Evolutionary conservation across 192 early-diverging fungal genomes (phyloP).

Genomic region (Diversispora epigaea): DNA sequence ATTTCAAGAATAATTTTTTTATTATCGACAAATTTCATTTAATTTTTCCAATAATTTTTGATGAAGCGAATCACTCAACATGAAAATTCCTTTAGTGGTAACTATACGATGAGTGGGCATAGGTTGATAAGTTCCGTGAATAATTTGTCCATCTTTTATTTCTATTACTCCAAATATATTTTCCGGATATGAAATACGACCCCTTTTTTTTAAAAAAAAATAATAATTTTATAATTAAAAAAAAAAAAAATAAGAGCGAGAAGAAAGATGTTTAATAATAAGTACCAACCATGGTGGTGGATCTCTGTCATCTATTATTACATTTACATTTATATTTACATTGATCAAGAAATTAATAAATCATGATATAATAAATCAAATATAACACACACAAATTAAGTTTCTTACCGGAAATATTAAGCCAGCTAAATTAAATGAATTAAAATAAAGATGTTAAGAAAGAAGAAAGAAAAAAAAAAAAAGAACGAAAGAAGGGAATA

Average conservation of each 20-base stretch:
- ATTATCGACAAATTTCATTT: neutral
- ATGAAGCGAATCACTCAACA: slow-evolving; percentile 51
- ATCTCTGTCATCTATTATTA: neutral
- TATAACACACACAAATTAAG: neutral
- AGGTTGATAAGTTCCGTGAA: slow-evolving; percentile 49
- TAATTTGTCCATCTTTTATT: slow-evolving; percentile 49
- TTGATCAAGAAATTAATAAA: neutral
- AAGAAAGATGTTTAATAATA: neutral
- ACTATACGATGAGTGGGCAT: slow-evolving; percentile 61
- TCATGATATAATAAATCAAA: neutral
- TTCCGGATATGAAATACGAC: slow-evolving; percentile 56
- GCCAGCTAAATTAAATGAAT: neutral
- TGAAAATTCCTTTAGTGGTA: slow-evolving; percentile 52
- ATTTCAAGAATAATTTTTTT: too few species aligned
- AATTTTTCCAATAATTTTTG: slow-evolving; percentile 23
- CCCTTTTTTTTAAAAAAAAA: neutral
- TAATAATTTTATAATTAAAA: neutral
- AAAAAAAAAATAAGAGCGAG: neutral
- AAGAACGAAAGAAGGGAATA: neutral
- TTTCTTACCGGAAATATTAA: slow-evolving; percentile 8
- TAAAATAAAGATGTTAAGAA: neutral
- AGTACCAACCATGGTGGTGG: neutral
- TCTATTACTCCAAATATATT: slow-evolving; percentile 64
- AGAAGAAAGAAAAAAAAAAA: neutral
- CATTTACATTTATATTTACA: neutral